Conservation (phyloP, 2,329 filamentous ascomycete species). For the Aspergillus novoparasiticus region DNA sequence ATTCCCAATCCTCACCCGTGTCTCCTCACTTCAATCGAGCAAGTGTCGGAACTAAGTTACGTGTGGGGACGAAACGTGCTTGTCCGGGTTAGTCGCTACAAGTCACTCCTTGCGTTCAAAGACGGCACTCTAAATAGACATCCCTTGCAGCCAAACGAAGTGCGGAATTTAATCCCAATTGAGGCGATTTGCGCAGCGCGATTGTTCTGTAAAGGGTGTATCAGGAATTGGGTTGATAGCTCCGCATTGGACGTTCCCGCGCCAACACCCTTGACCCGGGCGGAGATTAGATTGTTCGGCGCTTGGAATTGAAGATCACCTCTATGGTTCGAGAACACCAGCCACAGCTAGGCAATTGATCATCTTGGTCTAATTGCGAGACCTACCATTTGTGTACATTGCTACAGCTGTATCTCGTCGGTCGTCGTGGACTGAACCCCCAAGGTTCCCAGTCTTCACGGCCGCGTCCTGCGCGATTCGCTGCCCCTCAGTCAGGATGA, state of each 20-base stretch:
- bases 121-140: constrained; percentile 2
- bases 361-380: not conserved
- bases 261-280: constrained; percentile 22
- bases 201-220: constrained; percentile 5
- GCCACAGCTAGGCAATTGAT: not conserved
- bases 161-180: constrained; percentile 2
- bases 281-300: constrained; percentile 23
- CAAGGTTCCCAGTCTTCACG: constrained; percentile 4
- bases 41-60: constrained; percentile 8
- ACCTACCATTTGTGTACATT: not conserved
- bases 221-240: constrained; percentile 11
- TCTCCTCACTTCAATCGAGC: constrained; percentile 7
- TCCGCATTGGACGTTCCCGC: constrained; percentile 23
- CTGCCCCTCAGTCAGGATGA: constrained; percentile 11
- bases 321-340: not conserved
- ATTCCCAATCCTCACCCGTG: constrained; percentile 1
- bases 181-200: not conserved
- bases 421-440: not conserved
- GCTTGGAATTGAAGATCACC: constrained; percentile 4
- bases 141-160: constrained; percentile 18
- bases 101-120: constrained; percentile 14
- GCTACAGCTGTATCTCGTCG: not conserved
- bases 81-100: constrained; percentile 4
- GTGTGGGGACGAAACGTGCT: constrained; percentile 14
- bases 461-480: constrained; percentile 8